phyloP scores from a whole-genome alignment of 345 rosid species.

The Salix arbutifolia region DNA sequence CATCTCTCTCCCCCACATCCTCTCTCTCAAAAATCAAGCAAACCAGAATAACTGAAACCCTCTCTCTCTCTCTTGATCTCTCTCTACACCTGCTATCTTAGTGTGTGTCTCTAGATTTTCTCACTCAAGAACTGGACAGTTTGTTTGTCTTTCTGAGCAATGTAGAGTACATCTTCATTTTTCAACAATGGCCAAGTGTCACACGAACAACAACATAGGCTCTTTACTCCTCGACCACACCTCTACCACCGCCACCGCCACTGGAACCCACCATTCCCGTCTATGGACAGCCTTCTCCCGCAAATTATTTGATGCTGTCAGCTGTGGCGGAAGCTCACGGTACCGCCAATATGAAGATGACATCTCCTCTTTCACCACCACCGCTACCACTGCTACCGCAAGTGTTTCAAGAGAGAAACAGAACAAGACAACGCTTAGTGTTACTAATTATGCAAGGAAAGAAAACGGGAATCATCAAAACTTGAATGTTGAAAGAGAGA shows the following conservation, averaged over 20 bases:
- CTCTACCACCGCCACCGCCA: slow-evolving; percentile 23
- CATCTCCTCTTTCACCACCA: background rate
- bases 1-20: background rate
- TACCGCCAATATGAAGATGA: slow-evolving; percentile 40
- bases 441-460: no score
- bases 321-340: slow-evolving; percentile 76
- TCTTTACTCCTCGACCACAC: slow-evolving; percentile 56
- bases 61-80: background rate
- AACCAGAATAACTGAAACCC: background rate
- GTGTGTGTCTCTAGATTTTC: background rate
- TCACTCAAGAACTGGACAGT: no score
- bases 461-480: no score
- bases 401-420: no score
- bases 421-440: no score
- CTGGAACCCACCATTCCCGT: slow-evolving; percentile 37
- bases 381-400: background rate
- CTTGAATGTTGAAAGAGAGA: background rate
- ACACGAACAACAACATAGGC: slow-evolving; percentile 64
- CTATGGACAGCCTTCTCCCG: slow-evolving; percentile 64
- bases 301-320: slow-evolving; percentile 57
- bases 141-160: no score
- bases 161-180: no score
- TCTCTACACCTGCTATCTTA: slow-evolving; percentile 6
- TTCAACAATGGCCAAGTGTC: slow-evolving; percentile 66
- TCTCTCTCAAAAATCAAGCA: background rate